Evolutionary conservation across 495 filamentous ascomycete species (phyloP), one percentile per base, ranked within the genome.

Genomic region (Trichocladium uniseriatum): DNA sequence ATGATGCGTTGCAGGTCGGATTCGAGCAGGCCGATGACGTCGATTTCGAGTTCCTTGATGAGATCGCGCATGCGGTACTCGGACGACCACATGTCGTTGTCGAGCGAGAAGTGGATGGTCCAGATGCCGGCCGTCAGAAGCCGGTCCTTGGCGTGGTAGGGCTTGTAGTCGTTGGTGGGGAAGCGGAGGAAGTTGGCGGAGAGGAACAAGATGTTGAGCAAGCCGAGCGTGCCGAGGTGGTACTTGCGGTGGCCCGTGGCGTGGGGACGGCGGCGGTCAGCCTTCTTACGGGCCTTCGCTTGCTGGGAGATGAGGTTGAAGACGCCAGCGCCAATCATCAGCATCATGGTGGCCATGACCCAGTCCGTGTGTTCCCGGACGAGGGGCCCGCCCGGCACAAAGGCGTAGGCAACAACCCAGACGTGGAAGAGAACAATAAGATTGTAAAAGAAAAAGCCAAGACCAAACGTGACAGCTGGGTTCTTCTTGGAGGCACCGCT

Each of bases 51-150:
- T 61, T 96, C 92, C 58, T 87, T 85, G 59, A 99, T 86, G 9
- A 95, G 70, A 70, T 94, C 81, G 54, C 87, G 86, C 78, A 97
- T 94, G 43, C 94, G 91, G 49, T 83, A 82, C 68, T 96, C 91
- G 3, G 89, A 92, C 19, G 84, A 87, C 89, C 89, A 97, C 94
- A 97, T 96, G 67, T 96, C 85, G 62, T 99, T 99, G 70, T 99
- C 94, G 21, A 99, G 80, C 21, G 83, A 88, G 62, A 99, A 99
- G 73, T 99, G 94, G 43, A 97, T 89, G 0, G 94, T 99, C 94
- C 94, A 99, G 66, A 99, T 96, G 56, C 94, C 94, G 7, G 87
- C 84, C 1, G 94, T 96, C 27, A 94, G 74, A 46, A 90, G 64
- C 60, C 89, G 92, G 53, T 89, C 82, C 38, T 94, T 80, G 52